A percentile compares a stretch with the other conserved stretches of the same genome.
Evolutionary conservation across 345 rosid species (phyloP).

Genomic region (thale cress (Arabidopsis thaliana)): DNA sequence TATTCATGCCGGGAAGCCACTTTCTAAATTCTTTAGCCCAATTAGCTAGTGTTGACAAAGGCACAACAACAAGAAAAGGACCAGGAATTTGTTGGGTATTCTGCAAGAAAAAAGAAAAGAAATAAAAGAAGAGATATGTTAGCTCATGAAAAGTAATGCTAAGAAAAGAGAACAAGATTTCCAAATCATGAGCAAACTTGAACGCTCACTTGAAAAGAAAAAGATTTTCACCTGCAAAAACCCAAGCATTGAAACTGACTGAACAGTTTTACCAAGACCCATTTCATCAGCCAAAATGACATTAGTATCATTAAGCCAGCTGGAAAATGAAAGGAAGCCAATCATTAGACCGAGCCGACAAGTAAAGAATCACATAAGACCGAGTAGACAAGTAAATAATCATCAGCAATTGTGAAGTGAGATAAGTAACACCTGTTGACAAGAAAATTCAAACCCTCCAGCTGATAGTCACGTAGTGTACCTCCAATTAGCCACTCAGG

Average conservation of each 20-base stretch:
- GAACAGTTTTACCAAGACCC: slow-evolving; percentile 99
- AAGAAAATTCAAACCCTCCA: slow-evolving; percentile 96
- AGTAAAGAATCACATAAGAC: slow-evolving; percentile 29
- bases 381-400: slow-evolving; percentile 27
- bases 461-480: slow-evolving; percentile 97
- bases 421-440: slow-evolving; percentile 79
- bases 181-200: slow-evolving; percentile 24
- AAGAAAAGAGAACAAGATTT: slow-evolving; percentile 16
- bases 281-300: slow-evolving; percentile 99
- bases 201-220: slow-evolving; percentile 21
- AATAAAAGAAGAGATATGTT: slow-evolving; percentile 13
- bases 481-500: slow-evolving; percentile 98
- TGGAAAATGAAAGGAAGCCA: slow-evolving; percentile 44
- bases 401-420: background rate
- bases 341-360: slow-evolving; percentile 24
- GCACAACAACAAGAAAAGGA: slow-evolving; percentile 98
- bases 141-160: slow-evolving; percentile 26
- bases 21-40: slow-evolving; percentile 99
- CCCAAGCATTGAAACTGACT: slow-evolving; percentile 99
- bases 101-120: slow-evolving; percentile 50
- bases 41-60: slow-evolving; percentile 94
- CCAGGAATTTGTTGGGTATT: slow-evolving; percentile 94
- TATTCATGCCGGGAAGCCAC: slow-evolving; percentile 96
- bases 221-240: slow-evolving; percentile 77
- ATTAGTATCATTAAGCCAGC: slow-evolving; percentile 99